phyloP scores from a whole-genome alignment of 2,329 filamentous ascomycete genomes.

The Fusarium napiforme region DNA sequence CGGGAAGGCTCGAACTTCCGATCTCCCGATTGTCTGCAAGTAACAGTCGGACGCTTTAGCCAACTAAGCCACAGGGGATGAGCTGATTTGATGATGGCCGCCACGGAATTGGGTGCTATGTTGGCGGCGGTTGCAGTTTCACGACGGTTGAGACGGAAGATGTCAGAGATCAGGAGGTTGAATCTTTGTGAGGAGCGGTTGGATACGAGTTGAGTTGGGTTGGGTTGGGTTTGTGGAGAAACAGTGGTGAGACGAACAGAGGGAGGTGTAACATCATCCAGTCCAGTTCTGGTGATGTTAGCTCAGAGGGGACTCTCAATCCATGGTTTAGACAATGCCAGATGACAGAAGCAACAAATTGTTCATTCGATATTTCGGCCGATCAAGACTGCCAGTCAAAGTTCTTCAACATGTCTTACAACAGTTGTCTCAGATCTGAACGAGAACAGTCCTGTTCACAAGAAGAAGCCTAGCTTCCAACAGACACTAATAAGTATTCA shows the following conservation, averaged over 20 bases:
- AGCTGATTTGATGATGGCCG: slow-evolving; percentile 25
- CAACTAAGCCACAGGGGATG: slow-evolving; percentile 42
- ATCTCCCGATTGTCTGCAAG: slow-evolving; percentile 45
- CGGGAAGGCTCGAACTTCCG: slow-evolving; percentile 47
- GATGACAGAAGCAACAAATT: background rate
- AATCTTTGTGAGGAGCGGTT: background rate
- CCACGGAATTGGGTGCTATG: background rate
- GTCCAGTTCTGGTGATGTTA: no score
- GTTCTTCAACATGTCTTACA: background rate
- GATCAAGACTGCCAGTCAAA: background rate
- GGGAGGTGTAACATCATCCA: background rate
- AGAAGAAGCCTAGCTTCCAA: no score
- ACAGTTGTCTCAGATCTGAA: background rate
- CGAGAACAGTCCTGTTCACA: background rate
- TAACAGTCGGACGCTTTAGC: slow-evolving; percentile 43
- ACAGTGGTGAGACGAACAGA: background rate
- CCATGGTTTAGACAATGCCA: background rate
- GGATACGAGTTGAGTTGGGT: background rate
- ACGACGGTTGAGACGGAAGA: background rate
- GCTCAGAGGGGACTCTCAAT: background rate
- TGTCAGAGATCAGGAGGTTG: background rate
- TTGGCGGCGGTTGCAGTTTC: background rate
- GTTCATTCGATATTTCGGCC: background rate
- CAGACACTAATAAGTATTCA: no score
- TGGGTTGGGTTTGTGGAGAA: background rate